Evolutionary conservation across 1,284 basidiomycete species (phyloP).

Genomic region (Singerocomus rubriflavus): DNA sequence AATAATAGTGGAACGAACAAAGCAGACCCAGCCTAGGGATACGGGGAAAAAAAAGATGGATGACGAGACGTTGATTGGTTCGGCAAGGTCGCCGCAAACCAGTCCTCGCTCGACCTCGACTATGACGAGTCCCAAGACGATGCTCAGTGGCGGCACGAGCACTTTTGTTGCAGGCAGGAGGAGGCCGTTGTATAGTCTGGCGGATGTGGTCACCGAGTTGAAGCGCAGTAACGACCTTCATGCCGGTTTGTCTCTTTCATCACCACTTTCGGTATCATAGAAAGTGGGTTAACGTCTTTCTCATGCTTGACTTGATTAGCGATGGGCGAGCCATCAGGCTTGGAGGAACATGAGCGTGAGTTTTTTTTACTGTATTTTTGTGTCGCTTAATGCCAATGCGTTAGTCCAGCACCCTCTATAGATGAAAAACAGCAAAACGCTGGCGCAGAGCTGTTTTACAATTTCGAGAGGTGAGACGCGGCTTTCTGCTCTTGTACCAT

Average conservation of each 20-base stretch:
- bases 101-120: slow-evolving; percentile 23
- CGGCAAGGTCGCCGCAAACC: slow-evolving; percentile 17
- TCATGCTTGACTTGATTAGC: slow-evolving; percentile 4
- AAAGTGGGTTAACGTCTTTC: background rate
- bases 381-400: background rate
- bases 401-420: slow-evolving; percentile 16
- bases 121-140: slow-evolving; percentile 15
- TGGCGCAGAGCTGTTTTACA: slow-evolving; percentile 22
- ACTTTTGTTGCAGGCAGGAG: slow-evolving; percentile 4
- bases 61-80: slow-evolving; percentile 27
- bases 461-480: slow-evolving; percentile 23
- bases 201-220: slow-evolving; percentile 25
- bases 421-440: slow-evolving; percentile 28
- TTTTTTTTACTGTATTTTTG: background rate
- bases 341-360: slow-evolving; percentile 23
- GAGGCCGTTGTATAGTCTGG: slow-evolving; percentile 13
- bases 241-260: slow-evolving; percentile 12
- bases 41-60: slow-evolving; percentile 15
- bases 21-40: background rate
- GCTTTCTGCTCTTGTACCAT: background rate
- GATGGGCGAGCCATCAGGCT: slow-evolving; percentile 20
- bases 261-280: background rate
- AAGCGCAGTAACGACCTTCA: slow-evolving; percentile 15
- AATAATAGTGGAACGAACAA: slow-evolving; percentile 1
- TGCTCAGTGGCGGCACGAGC: slow-evolving; percentile 8